Evolutionary conservation across 2,329 filamentous ascomycete genomes (phyloP).

Genomic region (Xylariaceae sp.): DNA sequence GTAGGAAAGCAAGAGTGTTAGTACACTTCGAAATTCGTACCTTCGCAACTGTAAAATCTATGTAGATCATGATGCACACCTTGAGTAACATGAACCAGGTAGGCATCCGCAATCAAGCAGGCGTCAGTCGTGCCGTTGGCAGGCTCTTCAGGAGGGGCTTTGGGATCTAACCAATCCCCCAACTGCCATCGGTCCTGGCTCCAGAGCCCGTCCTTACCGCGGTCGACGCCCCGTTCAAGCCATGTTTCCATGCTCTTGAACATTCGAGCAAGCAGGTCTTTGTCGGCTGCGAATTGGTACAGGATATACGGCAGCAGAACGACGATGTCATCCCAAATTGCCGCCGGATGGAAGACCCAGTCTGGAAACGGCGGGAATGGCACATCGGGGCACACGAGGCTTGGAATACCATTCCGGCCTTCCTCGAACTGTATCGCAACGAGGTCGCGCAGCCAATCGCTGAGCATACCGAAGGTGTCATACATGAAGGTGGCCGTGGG

Average conservation of each 20-base stretch:
- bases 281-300: no score
- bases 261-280: no score
- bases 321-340: slow-evolving; percentile 49
- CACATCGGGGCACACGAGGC: slow-evolving; percentile 30
- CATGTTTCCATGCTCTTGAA: no score
- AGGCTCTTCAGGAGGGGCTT: slow-evolving; percentile 45
- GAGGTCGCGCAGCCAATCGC: slow-evolving; percentile 53
- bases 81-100: slow-evolving; percentile 50
- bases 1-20: no score
- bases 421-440: no score
- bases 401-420: background rate
- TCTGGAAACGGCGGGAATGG: slow-evolving; percentile 37
- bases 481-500: slow-evolving; percentile 57
- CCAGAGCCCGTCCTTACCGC: slow-evolving; percentile 45
- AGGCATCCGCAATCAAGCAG: slow-evolving; percentile 49
- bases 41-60: no score
- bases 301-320: slow-evolving; percentile 46
- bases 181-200: slow-evolving; percentile 41
- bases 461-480: slow-evolving; percentile 53
- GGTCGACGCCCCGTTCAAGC: slow-evolving; percentile 41
- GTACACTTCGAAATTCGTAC: no score
- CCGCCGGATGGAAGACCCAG: no score
- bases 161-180: slow-evolving; percentile 54
- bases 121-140: slow-evolving; percentile 44
- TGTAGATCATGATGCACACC: no score